phyloP scores from a whole-genome alignment of 2,329 filamentous ascomycete species.

The Sarocladium brachiariae region DNA sequence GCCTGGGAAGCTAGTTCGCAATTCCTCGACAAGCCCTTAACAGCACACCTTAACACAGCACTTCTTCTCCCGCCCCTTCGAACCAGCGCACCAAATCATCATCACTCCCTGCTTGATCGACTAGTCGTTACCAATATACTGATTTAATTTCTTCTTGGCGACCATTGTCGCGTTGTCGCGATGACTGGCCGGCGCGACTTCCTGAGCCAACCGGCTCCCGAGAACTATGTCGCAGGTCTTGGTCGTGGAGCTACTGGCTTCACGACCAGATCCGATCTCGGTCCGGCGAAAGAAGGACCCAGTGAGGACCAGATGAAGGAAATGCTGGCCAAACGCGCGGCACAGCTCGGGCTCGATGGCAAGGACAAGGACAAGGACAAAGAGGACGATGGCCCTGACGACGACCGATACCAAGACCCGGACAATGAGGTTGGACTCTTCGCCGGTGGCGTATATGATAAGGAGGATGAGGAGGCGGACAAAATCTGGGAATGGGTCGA shows the following conservation, averaged over 20 bases:
- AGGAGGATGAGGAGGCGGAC: slow-evolving; percentile 96
- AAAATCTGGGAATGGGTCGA: slow-evolving; percentile 93
- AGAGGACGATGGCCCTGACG: slow-evolving; percentile 66
- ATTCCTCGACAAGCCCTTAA: background rate
- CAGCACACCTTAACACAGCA: background rate
- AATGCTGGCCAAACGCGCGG: slow-evolving; percentile 87
- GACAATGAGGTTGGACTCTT: slow-evolving; percentile 97
- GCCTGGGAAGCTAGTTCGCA: background rate
- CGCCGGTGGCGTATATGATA: slow-evolving; percentile 90
- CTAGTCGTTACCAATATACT: background rate
- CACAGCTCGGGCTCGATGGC: slow-evolving; percentile 61
- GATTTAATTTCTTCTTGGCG: background rate
- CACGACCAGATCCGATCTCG: slow-evolving; percentile 92
- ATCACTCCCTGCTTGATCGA: background rate
- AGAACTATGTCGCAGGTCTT: slow-evolving; percentile 91
- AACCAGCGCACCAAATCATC: background rate
- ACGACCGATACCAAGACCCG: slow-evolving; percentile 85
- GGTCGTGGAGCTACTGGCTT: slow-evolving; percentile 97
- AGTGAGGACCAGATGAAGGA: slow-evolving; percentile 98
- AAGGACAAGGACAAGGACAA: slow-evolving; percentile 65
- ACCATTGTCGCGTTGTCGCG: slow-evolving; percentile 7
- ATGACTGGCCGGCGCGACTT: slow-evolving; percentile 72
- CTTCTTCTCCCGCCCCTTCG: background rate
- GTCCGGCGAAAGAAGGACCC: slow-evolving; percentile 88
- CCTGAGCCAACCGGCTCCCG: slow-evolving; percentile 74